phyloP scores from a whole-genome alignment of 371 early-diverging fungal genomes.

The Circinella umbellata region DNA sequence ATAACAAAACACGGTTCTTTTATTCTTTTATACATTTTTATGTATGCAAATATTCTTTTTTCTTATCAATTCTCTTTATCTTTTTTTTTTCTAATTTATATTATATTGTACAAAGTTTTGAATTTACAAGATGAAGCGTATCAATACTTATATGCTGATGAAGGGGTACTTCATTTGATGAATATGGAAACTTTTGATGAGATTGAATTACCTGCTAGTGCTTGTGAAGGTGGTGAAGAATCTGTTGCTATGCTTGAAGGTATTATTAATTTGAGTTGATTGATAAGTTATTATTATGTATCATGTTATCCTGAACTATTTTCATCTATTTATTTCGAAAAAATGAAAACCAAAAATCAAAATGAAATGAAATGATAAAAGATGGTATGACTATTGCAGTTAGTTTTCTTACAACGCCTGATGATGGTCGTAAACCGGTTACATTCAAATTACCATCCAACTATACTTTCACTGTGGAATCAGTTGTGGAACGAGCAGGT shows the following conservation, averaged over 20 bases:
- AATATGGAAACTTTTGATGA: constrained; percentile 77
- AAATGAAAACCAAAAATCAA: no score
- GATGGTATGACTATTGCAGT: constrained; percentile 54
- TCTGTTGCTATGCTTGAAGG: constrained; percentile 49
- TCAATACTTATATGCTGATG: constrained; percentile 76
- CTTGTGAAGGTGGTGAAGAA: constrained; percentile 64
- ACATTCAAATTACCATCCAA: constrained; percentile 48
- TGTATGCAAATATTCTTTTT: no score
- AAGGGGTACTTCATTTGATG: constrained; percentile 65
- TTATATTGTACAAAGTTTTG: constrained; percentile 33
- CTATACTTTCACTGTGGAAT: constrained; percentile 45
- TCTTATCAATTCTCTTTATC: no score
- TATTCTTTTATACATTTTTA: no score
- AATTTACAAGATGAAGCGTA: constrained; percentile 68
- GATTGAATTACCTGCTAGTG: constrained; percentile 57
- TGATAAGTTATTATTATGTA: not conserved
- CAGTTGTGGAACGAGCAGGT: constrained; percentile 52
- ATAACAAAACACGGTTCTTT: no score
- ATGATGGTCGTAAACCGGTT: constrained; percentile 43
- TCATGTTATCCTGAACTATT: not conserved
- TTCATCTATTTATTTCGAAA: no score
- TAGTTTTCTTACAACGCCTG: constrained; percentile 50
- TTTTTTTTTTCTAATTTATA: no score
- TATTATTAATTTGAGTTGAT: constrained; percentile 12
- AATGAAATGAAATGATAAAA: constrained; percentile 6